Evolutionary conservation across 768 basidiomycete species (phyloP).

Genomic region (Amanita rubescens): DNA sequence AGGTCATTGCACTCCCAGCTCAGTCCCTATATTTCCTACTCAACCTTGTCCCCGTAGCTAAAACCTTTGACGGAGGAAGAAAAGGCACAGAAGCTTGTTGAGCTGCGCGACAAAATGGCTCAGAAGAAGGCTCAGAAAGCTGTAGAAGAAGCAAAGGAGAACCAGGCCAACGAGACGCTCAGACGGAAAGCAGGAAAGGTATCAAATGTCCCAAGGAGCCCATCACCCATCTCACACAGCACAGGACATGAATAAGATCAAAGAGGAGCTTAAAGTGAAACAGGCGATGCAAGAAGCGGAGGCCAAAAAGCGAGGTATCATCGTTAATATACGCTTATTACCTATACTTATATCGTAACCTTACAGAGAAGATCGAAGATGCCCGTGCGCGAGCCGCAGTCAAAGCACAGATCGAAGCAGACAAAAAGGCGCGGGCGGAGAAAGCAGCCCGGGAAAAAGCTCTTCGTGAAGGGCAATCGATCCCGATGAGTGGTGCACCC

Average conservation of each 20-base stretch:
- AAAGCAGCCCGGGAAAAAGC: constrained; percentile 90
- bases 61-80: constrained; percentile 95
- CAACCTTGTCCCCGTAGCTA: constrained; percentile 40
- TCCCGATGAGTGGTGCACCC: constrained; percentile 20
- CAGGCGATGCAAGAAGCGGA: constrained; percentile 81
- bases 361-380: constrained; percentile 83
- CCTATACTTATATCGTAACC: not conserved
- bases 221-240: not conserved
- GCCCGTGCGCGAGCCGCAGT: constrained; percentile 78
- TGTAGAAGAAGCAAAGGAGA: constrained; percentile 64
- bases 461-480: constrained; percentile 63
- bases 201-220: not conserved
- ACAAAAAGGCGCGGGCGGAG: constrained; percentile 84
- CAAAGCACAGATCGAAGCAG: constrained; percentile 91
- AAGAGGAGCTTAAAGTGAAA: constrained; percentile 72
- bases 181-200: constrained; percentile 84
- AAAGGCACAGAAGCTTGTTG: constrained; percentile 72
- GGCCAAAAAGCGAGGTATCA: constrained; percentile 66
- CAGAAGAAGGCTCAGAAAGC: constrained; percentile 73
- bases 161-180: constrained; percentile 67
- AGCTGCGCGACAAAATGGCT: constrained; percentile 72
- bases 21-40: constrained; percentile 8
- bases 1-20: constrained; percentile 37
- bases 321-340: not conserved
- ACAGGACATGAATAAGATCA: constrained; percentile 67